Evolutionary conservation across 169 alveolate species (phyloP), one percentile per base, ranked within the genome.

Genomic region (Cryptosporidium bovis): DNA sequence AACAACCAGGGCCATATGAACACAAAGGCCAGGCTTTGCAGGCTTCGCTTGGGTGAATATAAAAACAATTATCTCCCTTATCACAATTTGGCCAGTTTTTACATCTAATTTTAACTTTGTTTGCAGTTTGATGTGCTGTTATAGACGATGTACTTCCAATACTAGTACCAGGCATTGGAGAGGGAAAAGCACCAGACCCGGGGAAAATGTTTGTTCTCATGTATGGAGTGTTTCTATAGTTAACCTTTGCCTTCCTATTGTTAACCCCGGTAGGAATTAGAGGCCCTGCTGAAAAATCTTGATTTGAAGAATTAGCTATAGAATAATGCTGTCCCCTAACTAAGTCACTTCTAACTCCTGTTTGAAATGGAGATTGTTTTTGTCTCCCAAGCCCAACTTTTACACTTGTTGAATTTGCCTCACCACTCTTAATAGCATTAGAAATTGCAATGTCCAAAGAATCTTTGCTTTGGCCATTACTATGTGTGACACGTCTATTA

Each of bases 1-100:
- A 77, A 56, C 87, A 77, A 48, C 65, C 87, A 77, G 87, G 87
- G 44, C 87, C 87, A 34, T 60, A 77, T 36, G 87, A 71, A 62
- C 87, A 77, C 29, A 60, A 48, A 44, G 87, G 87, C 87, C 87
- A 77, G 12, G 64, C 44, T 46, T 77, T 77, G 24, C 87, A 77
- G 31, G 87, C 87, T 24, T 77, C 87, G 56, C 65, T 60, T 31
- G 87, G 87, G 51, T 77, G 87, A 60, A 77, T 77, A 62, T 77
- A 77, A 62, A 77, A 62, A 27, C 87, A 77, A 40, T 77, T 68
- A 62, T 77, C 87, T 18, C 87, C 87, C 40, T 56, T 60, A 12
- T 77, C 87, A 40, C 87, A 77, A 50, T 60, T 77, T 12, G 87
- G 87, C 87, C 87, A 77, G 8, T 77, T 77, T 48, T 77, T 77